phyloP scores from a whole-genome alignment of 192 early-diverging fungal genomes.

The Coemansia pectinata region DNA sequence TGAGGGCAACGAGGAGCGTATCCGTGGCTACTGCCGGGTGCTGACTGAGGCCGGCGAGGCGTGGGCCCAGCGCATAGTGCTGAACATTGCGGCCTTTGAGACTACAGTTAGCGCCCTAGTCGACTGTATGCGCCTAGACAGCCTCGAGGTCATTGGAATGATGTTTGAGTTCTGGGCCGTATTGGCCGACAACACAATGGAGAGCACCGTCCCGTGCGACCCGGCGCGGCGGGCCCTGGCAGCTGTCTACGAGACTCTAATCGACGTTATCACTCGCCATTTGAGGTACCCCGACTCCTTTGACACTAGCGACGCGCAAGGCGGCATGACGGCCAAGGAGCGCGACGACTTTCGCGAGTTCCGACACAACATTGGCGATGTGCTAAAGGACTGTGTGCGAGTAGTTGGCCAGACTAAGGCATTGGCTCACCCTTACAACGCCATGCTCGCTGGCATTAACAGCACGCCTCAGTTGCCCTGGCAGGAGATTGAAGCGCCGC shows the following conservation, averaged over 20 bases:
- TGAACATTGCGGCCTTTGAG: slow-evolving; percentile 66
- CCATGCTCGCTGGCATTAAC: slow-evolving; percentile 54
- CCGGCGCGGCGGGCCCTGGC: slow-evolving; percentile 57
- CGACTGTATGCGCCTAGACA: slow-evolving; percentile 75
- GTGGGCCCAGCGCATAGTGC: slow-evolving; percentile 73
- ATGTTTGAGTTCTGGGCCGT: slow-evolving; percentile 91
- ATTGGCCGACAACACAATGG: slow-evolving; percentile 66
- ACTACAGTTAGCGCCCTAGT: slow-evolving; percentile 81
- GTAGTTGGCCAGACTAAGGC: slow-evolving; percentile 79
- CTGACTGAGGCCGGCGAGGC: slow-evolving; percentile 91
- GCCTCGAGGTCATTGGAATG: slow-evolving; percentile 84
- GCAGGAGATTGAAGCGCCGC: slow-evolving; percentile 94
- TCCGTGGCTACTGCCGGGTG: slow-evolving; percentile 82
- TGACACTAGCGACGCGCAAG: slow-evolving; percentile 51
- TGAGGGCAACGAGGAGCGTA: slow-evolving; percentile 77
- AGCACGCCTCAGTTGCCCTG: slow-evolving; percentile 59
- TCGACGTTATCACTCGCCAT: slow-evolving; percentile 84
- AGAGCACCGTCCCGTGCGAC: slow-evolving; percentile 55
- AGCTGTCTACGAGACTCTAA: slow-evolving; percentile 70
- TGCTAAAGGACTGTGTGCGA: slow-evolving; percentile 90
- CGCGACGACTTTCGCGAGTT: slow-evolving; percentile 98
- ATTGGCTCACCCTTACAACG: slow-evolving; percentile 63
- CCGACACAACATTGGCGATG: slow-evolving; percentile 94
- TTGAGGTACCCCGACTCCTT: slow-evolving; percentile 74
- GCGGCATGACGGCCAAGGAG: slow-evolving; percentile 76